Evolutionary conservation across 2,329 filamentous ascomycete genomes (phyloP).

Genomic region (Calonectria fujianensis): DNA sequence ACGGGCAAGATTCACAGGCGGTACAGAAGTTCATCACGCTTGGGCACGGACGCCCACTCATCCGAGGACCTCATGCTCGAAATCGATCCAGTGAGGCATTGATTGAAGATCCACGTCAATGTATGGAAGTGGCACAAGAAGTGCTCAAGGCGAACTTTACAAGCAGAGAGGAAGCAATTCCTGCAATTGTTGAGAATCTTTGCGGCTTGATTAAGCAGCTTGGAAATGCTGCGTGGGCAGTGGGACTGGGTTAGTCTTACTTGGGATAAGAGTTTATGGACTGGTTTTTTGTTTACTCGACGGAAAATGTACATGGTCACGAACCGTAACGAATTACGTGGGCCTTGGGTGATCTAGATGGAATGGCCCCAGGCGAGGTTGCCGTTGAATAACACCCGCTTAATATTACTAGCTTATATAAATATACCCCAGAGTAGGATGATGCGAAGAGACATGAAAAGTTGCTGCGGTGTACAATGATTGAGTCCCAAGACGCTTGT

Average conservation of each 20-base stretch:
- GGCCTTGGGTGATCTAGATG: background rate
- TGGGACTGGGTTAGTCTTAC: slow-evolving; percentile 55
- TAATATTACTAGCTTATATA: background rate
- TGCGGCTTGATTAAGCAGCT: slow-evolving; percentile 78
- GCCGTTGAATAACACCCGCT: background rate
- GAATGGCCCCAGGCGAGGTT: background rate
- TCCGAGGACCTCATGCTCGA: slow-evolving; percentile 61
- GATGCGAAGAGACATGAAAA: background rate
- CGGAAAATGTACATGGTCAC: slow-evolving; percentile 2
- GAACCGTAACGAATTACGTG: background rate
- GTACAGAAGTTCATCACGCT: slow-evolving; percentile 75
- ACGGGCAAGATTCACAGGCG: slow-evolving; percentile 71
- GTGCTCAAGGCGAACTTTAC: slow-evolving; percentile 73
- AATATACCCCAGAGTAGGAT: slow-evolving; percentile 3
- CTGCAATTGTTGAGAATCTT: slow-evolving; percentile 81
- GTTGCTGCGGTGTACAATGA: background rate
- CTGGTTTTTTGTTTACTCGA: background rate
- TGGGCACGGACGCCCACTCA: slow-evolving; percentile 72
- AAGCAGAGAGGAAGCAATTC: slow-evolving; percentile 64
- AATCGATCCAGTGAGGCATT: slow-evolving; percentile 60
- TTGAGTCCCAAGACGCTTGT: background rate
- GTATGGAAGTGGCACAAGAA: slow-evolving; percentile 76
- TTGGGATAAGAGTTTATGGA: background rate
- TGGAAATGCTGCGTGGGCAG: slow-evolving; percentile 68
- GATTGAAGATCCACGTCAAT: slow-evolving; percentile 73